These are phyloP conservation scores for Suillus alpinus DNA, from an alignment of 768 basidiomycete species.

Conservation along the genomic window DNA sequence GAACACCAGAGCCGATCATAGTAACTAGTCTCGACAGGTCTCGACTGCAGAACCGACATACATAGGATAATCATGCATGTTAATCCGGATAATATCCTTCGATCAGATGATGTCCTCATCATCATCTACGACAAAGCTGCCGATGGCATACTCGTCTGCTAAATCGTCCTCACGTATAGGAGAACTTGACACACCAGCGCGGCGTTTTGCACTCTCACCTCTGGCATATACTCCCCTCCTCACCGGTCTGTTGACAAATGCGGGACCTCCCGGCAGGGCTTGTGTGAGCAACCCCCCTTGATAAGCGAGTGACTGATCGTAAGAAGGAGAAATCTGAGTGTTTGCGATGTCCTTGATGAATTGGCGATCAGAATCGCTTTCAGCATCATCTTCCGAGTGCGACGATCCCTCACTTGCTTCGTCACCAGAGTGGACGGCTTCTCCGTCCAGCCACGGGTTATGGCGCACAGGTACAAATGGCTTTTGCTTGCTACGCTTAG, in stretches of 20 bases:
- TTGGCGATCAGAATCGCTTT: slow-evolving; percentile 63
- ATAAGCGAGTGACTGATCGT: slow-evolving; percentile 71
- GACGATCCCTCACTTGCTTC: slow-evolving; percentile 67
- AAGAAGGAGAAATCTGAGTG: slow-evolving; percentile 69
- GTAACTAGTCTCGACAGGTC: neutral
- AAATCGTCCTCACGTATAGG: slow-evolving; percentile 50
- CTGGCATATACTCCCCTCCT: slow-evolving; percentile 43
- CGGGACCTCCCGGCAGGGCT: slow-evolving; percentile 46
- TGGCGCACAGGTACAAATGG: slow-evolving; percentile 33
- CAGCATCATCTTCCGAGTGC: slow-evolving; percentile 47
- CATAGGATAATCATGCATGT: neutral
- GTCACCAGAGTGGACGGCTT: slow-evolving; percentile 79
- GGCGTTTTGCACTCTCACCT: slow-evolving; percentile 28
- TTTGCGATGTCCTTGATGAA: slow-evolving; percentile 64
- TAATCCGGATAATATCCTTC: neutral
- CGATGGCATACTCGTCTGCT: slow-evolving; percentile 65
- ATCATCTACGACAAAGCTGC: slow-evolving; percentile 80
- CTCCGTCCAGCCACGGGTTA: slow-evolving; percentile 58
- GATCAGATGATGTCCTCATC: slow-evolving; percentile 60
- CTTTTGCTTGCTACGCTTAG: slow-evolving; percentile 16
- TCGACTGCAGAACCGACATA: neutral
- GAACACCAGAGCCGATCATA: neutral
- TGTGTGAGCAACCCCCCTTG: slow-evolving; percentile 74
- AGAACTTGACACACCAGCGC: slow-evolving; percentile 52
- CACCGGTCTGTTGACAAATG: slow-evolving; percentile 51